Percentiles rank a stretch among this genome's conserved stretches.
phyloP scores from a whole-genome alignment of 805 yeast genomes.

The Starmerella riodocensis region DNA sequence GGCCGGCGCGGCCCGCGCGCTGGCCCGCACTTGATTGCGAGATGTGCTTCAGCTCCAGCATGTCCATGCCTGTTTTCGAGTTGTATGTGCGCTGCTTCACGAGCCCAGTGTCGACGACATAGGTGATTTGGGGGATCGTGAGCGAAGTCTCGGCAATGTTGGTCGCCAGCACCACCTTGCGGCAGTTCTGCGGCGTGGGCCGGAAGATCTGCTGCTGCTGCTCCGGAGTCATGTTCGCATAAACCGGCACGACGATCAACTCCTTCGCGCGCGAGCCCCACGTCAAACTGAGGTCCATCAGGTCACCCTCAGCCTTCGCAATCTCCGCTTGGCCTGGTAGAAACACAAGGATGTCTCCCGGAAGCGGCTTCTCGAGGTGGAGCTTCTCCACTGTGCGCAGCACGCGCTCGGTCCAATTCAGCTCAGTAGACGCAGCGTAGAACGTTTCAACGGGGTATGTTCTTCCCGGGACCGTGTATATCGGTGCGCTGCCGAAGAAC shows the following conservation, averaged over 20 bases:
- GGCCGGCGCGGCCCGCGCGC: slow-evolving; percentile 93
- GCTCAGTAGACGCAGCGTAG: slow-evolving; percentile 6
- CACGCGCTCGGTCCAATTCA: slow-evolving; percentile 11
- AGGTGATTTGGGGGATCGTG: slow-evolving; percentile 85
- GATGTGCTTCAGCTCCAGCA: slow-evolving; percentile 67
- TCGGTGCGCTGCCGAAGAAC: slow-evolving; percentile 71
- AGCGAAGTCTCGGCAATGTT: slow-evolving; percentile 95
- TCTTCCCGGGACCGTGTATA: slow-evolving; percentile 71
- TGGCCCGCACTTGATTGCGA: slow-evolving; percentile 95
- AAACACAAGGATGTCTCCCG: slow-evolving; percentile 72
- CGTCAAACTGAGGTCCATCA: slow-evolving; percentile 34
- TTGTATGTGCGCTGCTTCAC: slow-evolving; percentile 83
- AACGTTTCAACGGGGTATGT: slow-evolving; percentile 69
- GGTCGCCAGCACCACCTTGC: slow-evolving; percentile 89
- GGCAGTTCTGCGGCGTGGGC: slow-evolving; percentile 57
- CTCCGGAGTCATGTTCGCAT: slow-evolving; percentile 83
- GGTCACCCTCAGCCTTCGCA: slow-evolving; percentile 43
- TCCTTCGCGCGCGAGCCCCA: slow-evolving; percentile 53
- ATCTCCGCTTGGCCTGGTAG: slow-evolving; percentile 93
- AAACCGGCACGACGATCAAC: slow-evolving; percentile 69
- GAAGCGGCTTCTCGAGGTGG: slow-evolving; percentile 10
- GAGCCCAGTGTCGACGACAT: slow-evolving; percentile 89
- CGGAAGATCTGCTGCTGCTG: slow-evolving; percentile 81
- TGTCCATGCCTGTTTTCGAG: slow-evolving; percentile 82
- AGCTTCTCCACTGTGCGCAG: slow-evolving; percentile 16